Conservation (phyloP, 768 basidiomycete genomes). For the Hygrocybe coccinea region DNA sequence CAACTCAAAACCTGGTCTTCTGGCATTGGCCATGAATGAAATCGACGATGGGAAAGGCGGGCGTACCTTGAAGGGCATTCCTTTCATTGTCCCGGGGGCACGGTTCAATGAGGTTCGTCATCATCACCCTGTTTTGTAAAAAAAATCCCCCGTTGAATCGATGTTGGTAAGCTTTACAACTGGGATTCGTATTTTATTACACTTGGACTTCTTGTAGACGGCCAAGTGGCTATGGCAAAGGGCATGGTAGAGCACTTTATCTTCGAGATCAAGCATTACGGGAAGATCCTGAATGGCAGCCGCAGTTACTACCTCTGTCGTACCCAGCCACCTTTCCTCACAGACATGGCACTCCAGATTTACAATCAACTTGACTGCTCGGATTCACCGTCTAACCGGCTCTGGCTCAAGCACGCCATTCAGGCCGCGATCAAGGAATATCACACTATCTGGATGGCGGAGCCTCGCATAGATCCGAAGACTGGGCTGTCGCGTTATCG, state of each 20-base stretch:
- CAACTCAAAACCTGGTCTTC: conserved; percentile 89
- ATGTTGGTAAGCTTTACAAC: conserved; percentile 66
- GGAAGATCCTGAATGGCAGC: conserved; percentile 94
- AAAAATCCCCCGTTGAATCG: background rate
- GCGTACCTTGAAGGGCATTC: conserved; percentile 84
- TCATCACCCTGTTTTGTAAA: background rate
- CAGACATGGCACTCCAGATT: conserved; percentile 97
- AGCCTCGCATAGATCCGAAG: conserved; percentile 90
- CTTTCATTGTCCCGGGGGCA: conserved; percentile 95
- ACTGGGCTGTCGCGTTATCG: conserved; percentile 93
- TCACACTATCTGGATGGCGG: conserved; percentile 94
- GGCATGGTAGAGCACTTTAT: conserved; percentile 99
- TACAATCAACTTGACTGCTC: conserved; percentile 92
- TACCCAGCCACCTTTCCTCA: conserved; percentile 96
- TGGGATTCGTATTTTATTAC: conserved; percentile 96
- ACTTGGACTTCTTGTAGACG: conserved; percentile 91
- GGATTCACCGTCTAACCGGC: conserved; percentile 71
- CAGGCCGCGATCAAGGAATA: conserved; percentile 99
- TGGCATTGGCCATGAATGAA: conserved; percentile 95
- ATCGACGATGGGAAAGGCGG: conserved; percentile 74
- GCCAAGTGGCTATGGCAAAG: conserved; percentile 89
- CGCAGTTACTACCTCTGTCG: conserved; percentile 93
- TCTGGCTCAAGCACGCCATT: conserved; percentile 93
- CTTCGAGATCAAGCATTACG: conserved; percentile 97
- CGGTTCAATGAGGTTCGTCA: conserved; percentile 82